Evolutionary conservation across 331 rosid genomes (phyloP).

Genomic region (Dryas integrifolia): DNA sequence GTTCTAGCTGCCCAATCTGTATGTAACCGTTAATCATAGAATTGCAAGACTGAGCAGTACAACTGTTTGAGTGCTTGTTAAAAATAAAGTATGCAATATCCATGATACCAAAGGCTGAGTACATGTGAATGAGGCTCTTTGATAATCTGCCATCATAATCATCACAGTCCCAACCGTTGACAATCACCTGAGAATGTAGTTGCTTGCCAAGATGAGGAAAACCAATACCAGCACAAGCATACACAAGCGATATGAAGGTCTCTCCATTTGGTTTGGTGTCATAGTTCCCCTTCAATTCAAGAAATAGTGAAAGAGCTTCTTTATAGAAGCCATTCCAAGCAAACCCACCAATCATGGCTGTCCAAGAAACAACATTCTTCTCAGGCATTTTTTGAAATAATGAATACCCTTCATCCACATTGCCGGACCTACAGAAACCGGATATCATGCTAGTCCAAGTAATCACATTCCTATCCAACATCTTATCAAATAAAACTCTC

Average conservation of each 20-base stretch:
- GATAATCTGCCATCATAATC: slow-evolving; percentile 58
- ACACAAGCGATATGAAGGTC: slow-evolving; percentile 63
- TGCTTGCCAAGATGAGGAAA: slow-evolving; percentile 52
- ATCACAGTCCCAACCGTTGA: slow-evolving; percentile 36
- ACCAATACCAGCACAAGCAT: slow-evolving; percentile 60
- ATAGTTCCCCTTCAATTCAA: slow-evolving; percentile 29
- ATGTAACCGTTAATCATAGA: slow-evolving; percentile 61
- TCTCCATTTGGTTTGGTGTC: slow-evolving; percentile 49
- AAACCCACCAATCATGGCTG: slow-evolving; percentile 50
- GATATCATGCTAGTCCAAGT: slow-evolving; percentile 42
- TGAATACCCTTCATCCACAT: slow-evolving; percentile 32
- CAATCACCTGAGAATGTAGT: slow-evolving; percentile 55
- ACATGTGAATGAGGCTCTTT: slow-evolving; percentile 65
- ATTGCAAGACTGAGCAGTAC: slow-evolving; percentile 44
- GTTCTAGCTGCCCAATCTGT: slow-evolving; percentile 39
- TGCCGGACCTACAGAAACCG: slow-evolving; percentile 37
- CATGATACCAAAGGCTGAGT: slow-evolving; percentile 50
- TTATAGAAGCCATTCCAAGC: slow-evolving; percentile 57
- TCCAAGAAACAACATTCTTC: slow-evolving; percentile 37
- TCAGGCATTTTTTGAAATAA: slow-evolving; percentile 29
- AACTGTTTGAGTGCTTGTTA: slow-evolving; percentile 22
- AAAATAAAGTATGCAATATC: slow-evolving; percentile 40
- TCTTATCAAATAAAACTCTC: slow-evolving; percentile 27
- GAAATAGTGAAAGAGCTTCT: slow-evolving; percentile 55
- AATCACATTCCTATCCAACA: slow-evolving; percentile 32